Evolutionary conservation across 208 protist species (phyloP), one percentile per base, ranked within the genome.

Genomic region (Wallacemonas sp.): DNA sequence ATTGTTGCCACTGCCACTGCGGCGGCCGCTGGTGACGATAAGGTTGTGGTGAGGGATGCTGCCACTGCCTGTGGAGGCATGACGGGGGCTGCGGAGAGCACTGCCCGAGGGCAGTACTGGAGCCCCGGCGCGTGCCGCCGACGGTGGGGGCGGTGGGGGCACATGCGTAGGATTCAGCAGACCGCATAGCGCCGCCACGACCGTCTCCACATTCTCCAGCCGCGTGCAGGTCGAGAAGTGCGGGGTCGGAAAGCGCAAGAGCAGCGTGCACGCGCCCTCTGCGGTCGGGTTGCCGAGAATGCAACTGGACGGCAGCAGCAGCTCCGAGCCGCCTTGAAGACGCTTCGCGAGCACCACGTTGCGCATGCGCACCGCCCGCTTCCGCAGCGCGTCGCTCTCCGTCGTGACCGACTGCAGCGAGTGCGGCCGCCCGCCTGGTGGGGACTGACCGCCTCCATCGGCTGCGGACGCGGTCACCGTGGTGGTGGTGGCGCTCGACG

Each of bases 101-200:
- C 23, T 7, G 48, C 48, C 23, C 20, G 31, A 31, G 32, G 26
- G 2, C 20, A 7, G 57, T 39, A 16, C 44, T 48, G 11, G 11
- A 23, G 44, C 8, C 14, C 33, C 18, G 52, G 65, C 31, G 33
- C 29, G 41, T 39, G 33, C 28, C 1, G 55, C 52, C 22, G 50
- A 2, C 23, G 41, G 22, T 23, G 61, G 20, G 7, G 59, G 22
- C 11, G 54, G 39, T 1, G 55, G 32, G 29, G 63, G 14, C 10
- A 49, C 8, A 32, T 63, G 55, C 11, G 68, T 45, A 36, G 81
- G 89, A 20, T 77, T 61, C 55, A 88, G 65, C 44, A 95, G 62
- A 33, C 74, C 81, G 59, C 82, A 75, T n/a, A 95, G 76, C 22
- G 84, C 86, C 3, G 79, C 83, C 14, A 95, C 77, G 52, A 95